phyloP scores from a whole-genome alignment of 108 stramenopile species.

The Skeletonema costatum region DNA sequence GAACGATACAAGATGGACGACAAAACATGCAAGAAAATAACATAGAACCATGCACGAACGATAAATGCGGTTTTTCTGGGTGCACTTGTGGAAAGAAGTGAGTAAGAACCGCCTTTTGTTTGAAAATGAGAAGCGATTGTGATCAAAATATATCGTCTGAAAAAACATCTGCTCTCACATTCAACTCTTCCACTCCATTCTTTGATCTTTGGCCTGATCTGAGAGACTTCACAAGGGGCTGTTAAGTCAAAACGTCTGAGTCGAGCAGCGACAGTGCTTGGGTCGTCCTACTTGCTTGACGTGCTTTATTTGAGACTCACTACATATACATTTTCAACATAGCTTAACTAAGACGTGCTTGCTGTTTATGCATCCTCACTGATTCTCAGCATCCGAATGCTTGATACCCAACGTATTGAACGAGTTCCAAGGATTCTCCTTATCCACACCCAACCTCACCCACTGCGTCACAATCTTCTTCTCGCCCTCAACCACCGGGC shows the following conservation, averaged over 20 bases:
- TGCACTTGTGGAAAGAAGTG: slow-evolving; percentile 22
- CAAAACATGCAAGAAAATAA: slow-evolving; percentile 6
- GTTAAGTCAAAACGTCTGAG: no score
- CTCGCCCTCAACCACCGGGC: slow-evolving; percentile 88
- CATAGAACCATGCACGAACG: slow-evolving; percentile 21
- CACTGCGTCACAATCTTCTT: slow-evolving; percentile 97
- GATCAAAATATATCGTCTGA: no score
- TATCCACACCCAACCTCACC: slow-evolving; percentile 90
- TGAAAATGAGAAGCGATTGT: no score
- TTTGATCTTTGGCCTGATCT: no score
- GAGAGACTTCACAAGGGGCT: no score
- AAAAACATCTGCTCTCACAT: no score
- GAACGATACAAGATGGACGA: background rate
- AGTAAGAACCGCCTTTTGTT: background rate
- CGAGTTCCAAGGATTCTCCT: slow-evolving; percentile 82
- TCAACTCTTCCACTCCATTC: no score
- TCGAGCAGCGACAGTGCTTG: no score
- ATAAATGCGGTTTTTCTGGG: slow-evolving; percentile 21
- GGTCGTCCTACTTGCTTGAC: no score
- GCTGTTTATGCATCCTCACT: background rate
- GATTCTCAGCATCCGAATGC: slow-evolving; percentile 11
- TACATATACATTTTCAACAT: no score
- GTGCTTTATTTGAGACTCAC: no score
- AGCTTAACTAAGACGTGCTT: no score
- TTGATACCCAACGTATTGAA: slow-evolving; percentile 72